phyloP scores from a whole-genome alignment of 2,329 filamentous ascomycete genomes.

The Epichloe coenophiala region DNA sequence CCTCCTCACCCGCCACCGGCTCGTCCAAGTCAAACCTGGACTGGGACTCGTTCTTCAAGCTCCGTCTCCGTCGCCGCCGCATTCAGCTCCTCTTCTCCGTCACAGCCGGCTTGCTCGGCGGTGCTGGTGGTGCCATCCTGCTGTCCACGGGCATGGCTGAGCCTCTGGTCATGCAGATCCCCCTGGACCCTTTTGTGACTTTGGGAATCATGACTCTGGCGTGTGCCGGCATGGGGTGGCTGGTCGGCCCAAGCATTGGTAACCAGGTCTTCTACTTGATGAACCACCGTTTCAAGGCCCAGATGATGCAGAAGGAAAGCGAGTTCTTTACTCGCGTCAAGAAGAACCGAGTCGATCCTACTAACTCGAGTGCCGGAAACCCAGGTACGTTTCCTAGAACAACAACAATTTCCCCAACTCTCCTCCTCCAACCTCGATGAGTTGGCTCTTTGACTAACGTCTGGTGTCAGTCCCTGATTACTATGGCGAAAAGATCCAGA shows the following conservation, averaged over 20 bases:
- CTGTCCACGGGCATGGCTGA: conserved; percentile 63
- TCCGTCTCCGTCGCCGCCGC: conserved; percentile 72
- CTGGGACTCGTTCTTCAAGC: conserved; percentile 88
- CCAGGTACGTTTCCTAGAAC: conserved; percentile 37
- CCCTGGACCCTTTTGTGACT: conserved; percentile 72
- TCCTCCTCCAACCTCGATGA: neutral
- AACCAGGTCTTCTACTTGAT: conserved; percentile 65
- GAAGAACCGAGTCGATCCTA: conserved; percentile 83
- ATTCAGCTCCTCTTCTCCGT: conserved; percentile 72
- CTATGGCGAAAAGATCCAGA: conserved; percentile 96
- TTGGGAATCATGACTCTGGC: conserved; percentile 68
- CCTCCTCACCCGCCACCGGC: neutral
- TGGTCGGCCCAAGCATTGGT: conserved; percentile 72
- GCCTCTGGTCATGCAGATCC: conserved; percentile 53
- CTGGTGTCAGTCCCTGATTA: conserved; percentile 66
- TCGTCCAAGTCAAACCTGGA: conserved; percentile 32
- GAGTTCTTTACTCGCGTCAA: conserved; percentile 88
- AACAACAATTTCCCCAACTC: no score
- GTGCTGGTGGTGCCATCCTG: conserved; percentile 48
- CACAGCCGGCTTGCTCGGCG: conserved; percentile 46
- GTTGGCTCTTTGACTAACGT: conserved; percentile 8
- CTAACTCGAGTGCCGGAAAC: conserved; percentile 77
- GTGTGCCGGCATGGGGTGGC: conserved; percentile 73
- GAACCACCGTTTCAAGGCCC: conserved; percentile 55
- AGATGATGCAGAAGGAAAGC: conserved; percentile 81